These are phyloP conservation scores for Diaporthe aspalathi DNA, from an alignment of 2,329 filamentous ascomycete species.

Conservation along the genomic window DNA sequence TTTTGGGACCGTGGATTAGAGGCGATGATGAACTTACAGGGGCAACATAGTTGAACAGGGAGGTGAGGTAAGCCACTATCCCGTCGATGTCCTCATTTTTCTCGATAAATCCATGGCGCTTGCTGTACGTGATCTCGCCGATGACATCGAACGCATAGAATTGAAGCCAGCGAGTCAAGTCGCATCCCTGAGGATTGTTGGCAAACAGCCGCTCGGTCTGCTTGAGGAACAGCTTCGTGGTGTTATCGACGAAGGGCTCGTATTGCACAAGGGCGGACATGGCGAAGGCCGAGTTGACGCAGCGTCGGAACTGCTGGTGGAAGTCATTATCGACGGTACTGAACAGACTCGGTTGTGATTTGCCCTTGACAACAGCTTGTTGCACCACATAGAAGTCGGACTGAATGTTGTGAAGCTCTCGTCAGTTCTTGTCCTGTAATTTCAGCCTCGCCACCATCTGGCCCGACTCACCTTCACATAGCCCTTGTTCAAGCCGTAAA, in stretches of 20 bases:
- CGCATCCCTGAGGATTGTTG: slow-evolving; percentile 59
- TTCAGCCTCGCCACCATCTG: too few relatives aligned
- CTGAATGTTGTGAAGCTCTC: slow-evolving; percentile 50
- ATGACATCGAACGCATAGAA: slow-evolving; percentile 88
- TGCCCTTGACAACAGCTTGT: slow-evolving; percentile 76
- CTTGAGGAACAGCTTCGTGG: slow-evolving; percentile 75
- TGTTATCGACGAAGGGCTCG: slow-evolving; percentile 83
- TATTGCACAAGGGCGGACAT: slow-evolving; percentile 83
- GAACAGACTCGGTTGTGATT: slow-evolving; percentile 78
- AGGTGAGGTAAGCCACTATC: slow-evolving; percentile 73
- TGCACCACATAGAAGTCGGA: slow-evolving; percentile 86
- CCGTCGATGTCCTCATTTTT: slow-evolving; percentile 80
- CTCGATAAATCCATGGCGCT: slow-evolving; percentile 80
- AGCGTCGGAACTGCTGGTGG: slow-evolving; percentile 79
- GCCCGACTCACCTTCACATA: slow-evolving; percentile 76
- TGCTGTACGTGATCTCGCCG: slow-evolving; percentile 80
- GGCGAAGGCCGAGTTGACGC: slow-evolving; percentile 80
- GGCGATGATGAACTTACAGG: slow-evolving; percentile 61
- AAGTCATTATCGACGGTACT: slow-evolving; percentile 80
- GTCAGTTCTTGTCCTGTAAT: slow-evolving; percentile 59
- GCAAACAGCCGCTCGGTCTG: slow-evolving; percentile 69
- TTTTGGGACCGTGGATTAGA: background rate
- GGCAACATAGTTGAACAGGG: slow-evolving; percentile 77
- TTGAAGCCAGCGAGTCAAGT: slow-evolving; percentile 80
- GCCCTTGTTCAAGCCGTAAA: slow-evolving; percentile 83